These are phyloP conservation scores for Penicillium sp. DNA, from an alignment of 2,329 filamentous ascomycete species.

Conservation along the genomic window DNA sequence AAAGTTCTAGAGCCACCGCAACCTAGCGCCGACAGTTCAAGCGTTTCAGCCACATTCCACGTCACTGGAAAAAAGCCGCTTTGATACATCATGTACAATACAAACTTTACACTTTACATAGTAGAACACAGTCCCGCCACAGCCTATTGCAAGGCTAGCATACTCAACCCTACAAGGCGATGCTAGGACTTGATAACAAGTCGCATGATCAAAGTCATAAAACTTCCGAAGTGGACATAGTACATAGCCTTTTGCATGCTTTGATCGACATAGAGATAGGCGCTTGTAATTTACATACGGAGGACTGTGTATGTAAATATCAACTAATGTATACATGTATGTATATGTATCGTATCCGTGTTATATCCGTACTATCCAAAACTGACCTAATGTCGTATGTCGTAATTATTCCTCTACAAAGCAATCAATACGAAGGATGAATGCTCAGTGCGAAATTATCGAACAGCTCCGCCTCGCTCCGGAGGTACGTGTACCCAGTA, in stretches of 20 bases:
- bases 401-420: background rate
- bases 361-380: background rate
- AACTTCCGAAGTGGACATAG: background rate
- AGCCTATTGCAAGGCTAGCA: background rate
- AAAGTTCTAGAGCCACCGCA: background rate
- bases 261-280: background rate
- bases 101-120: background rate
- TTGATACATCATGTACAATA: background rate
- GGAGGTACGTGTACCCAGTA: background rate
- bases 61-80: background rate
- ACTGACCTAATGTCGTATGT: too few species aligned
- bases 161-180: slow-evolving; percentile 3
- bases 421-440: background rate
- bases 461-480: background rate
- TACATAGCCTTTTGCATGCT: background rate
- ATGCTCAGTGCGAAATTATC: background rate
- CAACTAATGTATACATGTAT: background rate
- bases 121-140: background rate
- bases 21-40: background rate
- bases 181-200: background rate
- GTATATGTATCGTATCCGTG: background rate
- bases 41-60: slow-evolving; percentile 1
- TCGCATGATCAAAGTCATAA: background rate
- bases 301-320: background rate
- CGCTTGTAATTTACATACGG: background rate